Conservation (phyloP, 345 rosid species). For the Psidium guajava region DNA sequence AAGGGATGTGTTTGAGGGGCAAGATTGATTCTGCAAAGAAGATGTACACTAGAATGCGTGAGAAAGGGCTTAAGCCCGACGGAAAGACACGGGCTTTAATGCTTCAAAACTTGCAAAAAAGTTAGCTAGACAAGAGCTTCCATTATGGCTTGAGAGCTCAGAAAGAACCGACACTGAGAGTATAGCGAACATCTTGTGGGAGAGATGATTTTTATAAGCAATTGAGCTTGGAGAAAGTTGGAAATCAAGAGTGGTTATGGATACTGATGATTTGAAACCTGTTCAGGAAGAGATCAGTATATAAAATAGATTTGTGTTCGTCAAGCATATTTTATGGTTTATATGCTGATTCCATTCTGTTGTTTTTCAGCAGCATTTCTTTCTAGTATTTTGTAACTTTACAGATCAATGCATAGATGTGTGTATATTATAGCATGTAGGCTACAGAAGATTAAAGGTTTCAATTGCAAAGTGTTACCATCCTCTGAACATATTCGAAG, state of each 20-base stretch:
- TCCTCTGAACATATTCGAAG: background rate
- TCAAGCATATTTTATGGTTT: background rate
- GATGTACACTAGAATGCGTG: slow-evolving; percentile 44
- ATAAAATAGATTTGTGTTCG: background rate
- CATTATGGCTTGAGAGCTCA: background rate
- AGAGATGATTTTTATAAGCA: background rate
- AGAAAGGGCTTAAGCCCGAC: slow-evolving; percentile 48
- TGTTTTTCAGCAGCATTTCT: background rate
- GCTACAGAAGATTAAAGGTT: background rate
- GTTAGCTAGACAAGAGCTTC: background rate
- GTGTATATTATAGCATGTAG: background rate
- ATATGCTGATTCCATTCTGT: background rate
- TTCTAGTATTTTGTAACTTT: background rate
- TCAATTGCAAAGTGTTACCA: background rate
- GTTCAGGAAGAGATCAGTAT: background rate
- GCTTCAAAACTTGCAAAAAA: slow-evolving; percentile 49
- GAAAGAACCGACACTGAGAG: background rate
- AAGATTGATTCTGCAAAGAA: slow-evolving; percentile 50
- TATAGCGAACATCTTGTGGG: background rate
- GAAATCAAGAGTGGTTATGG: background rate
- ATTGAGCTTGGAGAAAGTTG: background rate
- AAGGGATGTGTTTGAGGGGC: slow-evolving; percentile 64
- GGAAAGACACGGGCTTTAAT: slow-evolving; percentile 65
- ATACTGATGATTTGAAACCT: background rate
- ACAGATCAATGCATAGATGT: background rate